Conservation (phyloP, 2,329 filamentous ascomycete genomes). For the Amylocarpus encephaloides region DNA sequence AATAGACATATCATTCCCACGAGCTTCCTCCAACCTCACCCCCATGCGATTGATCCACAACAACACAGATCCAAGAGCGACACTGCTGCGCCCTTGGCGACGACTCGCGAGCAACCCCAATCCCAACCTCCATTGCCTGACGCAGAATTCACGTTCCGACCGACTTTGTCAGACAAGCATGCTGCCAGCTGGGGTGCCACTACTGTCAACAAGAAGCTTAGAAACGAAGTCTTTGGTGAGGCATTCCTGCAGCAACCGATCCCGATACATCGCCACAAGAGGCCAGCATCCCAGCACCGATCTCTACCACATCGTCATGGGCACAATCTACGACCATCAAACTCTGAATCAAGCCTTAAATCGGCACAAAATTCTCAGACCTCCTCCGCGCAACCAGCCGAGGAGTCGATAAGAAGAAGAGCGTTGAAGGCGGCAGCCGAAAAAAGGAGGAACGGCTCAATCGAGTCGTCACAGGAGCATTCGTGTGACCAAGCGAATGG, state of each 20-base stretch:
- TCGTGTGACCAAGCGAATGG: slow-evolving; percentile 6
- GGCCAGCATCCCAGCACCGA: slow-evolving; percentile 56
- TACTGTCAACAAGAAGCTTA: slow-evolving; percentile 78
- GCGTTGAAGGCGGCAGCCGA: slow-evolving; percentile 26
- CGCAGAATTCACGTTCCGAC: slow-evolving; percentile 29
- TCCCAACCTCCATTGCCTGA: slow-evolving; percentile 14
- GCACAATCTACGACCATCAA: slow-evolving; percentile 31
- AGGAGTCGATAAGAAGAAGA: slow-evolving; percentile 32
- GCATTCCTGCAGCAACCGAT: slow-evolving; percentile 83
- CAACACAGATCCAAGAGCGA: slow-evolving; percentile 23
- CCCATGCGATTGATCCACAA: slow-evolving; percentile 35
- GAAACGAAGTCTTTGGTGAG: slow-evolving; percentile 88
- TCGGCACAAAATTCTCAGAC: slow-evolving; percentile 18
- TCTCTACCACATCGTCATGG: slow-evolving; percentile 49
- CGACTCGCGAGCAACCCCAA: slow-evolving; percentile 31
- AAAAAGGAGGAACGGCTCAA: slow-evolving; percentile 12
- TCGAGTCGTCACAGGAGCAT: slow-evolving; percentile 5
- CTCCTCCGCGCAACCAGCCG: slow-evolving; percentile 36
- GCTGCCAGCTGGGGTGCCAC: slow-evolving; percentile 81
- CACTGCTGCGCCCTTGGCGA: slow-evolving; percentile 23
- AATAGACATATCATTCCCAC: slow-evolving; percentile 90
- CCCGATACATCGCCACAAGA: slow-evolving; percentile 69
- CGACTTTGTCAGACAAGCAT: slow-evolving; percentile 47
- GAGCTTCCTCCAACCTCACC: slow-evolving; percentile 62
- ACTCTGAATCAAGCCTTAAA: slow-evolving; percentile 30